Evolutionary conservation across 2,329 filamentous ascomycete genomes (phyloP).

Genomic region (Colletotrichum spinosum): DNA sequence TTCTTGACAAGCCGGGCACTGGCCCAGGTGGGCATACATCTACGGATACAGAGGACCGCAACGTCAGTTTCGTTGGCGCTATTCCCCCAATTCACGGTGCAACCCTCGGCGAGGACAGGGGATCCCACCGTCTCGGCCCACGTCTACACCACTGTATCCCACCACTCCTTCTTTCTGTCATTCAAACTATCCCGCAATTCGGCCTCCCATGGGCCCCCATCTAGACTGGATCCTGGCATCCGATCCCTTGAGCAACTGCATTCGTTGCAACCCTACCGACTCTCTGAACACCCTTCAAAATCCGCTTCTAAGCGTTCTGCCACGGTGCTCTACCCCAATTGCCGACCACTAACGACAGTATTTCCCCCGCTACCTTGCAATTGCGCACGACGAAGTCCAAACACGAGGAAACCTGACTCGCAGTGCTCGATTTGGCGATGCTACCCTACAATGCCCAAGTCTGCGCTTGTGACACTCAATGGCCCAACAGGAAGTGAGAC

Average conservation of each 20-base stretch:
- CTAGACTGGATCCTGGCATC: slow-evolving; percentile 30
- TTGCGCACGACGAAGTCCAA: neutral
- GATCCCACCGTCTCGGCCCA: slow-evolving; percentile 10
- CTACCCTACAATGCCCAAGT: neutral
- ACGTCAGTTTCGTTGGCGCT: slow-evolving; percentile 11
- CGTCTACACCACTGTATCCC: slow-evolving; percentile 1
- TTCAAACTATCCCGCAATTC: slow-evolving; percentile 18
- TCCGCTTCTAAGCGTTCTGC: slow-evolving; percentile 26
- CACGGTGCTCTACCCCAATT: slow-evolving; percentile 12
- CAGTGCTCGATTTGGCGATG: slow-evolving; percentile 12
- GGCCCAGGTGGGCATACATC: slow-evolving; percentile 2
- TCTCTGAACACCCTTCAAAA: slow-evolving; percentile 10
- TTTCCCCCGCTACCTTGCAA: too few relatives aligned
- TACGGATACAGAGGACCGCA: slow-evolving; percentile 1
- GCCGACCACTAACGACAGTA: neutral
- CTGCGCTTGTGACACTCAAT: slow-evolving; percentile 28
- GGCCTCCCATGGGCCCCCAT: slow-evolving; percentile 20
- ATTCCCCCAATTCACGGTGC: slow-evolving; percentile 20
- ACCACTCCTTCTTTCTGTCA: slow-evolving; percentile 14
- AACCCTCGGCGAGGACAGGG: slow-evolving; percentile 18
- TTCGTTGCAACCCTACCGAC: slow-evolving; percentile 21
- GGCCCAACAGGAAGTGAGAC: slow-evolving; percentile 14
- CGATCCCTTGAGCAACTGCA: slow-evolving; percentile 34
- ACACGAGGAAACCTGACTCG: slow-evolving; percentile 28
- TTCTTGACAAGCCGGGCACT: slow-evolving; percentile 26